These are phyloP conservation scores for Penicillium sp. DNA, from an alignment of 2,329 filamentous ascomycete species.

Conservation along the genomic window DNA sequence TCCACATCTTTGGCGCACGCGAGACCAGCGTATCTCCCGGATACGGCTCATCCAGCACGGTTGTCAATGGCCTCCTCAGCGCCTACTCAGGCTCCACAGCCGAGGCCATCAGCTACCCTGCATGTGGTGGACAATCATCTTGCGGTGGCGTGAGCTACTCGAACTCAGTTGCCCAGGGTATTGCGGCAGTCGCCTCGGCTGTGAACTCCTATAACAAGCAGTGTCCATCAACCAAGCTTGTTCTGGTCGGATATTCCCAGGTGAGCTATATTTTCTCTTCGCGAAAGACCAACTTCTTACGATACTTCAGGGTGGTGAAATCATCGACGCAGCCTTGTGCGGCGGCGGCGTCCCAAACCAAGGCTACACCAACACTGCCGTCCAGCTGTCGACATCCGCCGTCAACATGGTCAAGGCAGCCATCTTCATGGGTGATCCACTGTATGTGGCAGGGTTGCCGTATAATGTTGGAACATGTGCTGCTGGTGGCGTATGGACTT, in stretches of 20 bases:
- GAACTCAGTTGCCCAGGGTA: conserved; percentile 57
- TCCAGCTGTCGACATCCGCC: conserved; percentile 46
- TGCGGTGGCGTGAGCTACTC: conserved; percentile 62
- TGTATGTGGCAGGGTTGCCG: conserved; percentile 53
- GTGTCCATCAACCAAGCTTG: conserved; percentile 57
- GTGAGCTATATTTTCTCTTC: conserved; percentile 29
- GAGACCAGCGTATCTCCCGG: conserved; percentile 50
- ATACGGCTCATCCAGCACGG: conserved; percentile 49
- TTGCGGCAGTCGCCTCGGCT: conserved; percentile 56
- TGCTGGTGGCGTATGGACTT: conserved; percentile 54
- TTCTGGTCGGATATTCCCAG: conserved; percentile 63
- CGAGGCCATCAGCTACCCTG: conserved; percentile 58
- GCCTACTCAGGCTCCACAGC: conserved; percentile 52
- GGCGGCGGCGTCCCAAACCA: conserved; percentile 52
- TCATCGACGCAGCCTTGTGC: conserved; percentile 61
- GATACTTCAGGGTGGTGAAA: conserved; percentile 54
- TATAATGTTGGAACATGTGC: conserved; percentile 62
- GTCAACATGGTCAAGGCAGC: conserved; percentile 59
- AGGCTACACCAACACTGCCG: conserved; percentile 46
- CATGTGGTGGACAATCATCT: conserved; percentile 58
- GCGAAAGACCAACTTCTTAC: not conserved
- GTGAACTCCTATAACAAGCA: conserved; percentile 57
- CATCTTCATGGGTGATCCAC: conserved; percentile 64
- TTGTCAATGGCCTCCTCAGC: conserved; percentile 51
- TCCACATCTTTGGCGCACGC: conserved; percentile 53